Percentiles rank a stretch among this genome's conserved stretches.
These are phyloP conservation scores for Phytophthora crassamura DNA, from an alignment of 352 stramenopile genomes.

Conservation along the genomic window DNA sequence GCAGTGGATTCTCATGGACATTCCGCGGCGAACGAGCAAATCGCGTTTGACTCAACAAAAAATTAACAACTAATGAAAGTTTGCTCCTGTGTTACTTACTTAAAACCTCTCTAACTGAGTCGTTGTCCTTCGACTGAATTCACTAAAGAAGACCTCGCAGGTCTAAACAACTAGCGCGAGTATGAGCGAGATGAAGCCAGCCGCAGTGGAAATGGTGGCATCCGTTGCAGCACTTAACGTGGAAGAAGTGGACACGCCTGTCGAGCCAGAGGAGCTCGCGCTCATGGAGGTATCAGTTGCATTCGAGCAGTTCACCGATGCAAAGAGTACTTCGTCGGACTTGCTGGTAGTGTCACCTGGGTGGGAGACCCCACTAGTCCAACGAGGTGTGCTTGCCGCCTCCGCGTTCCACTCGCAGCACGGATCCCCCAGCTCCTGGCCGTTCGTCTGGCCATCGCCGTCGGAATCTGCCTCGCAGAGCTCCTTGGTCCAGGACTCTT, in stretches of 20 bases:
- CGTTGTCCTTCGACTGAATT: too few relatives aligned
- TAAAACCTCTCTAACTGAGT: too few relatives aligned
- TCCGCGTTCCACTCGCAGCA: slow-evolving; percentile 30
- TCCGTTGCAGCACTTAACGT: neutral
- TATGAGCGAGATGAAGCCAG: slow-evolving; percentile 7
- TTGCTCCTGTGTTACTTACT: too few relatives aligned
- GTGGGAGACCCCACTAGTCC: slow-evolving; percentile 32
- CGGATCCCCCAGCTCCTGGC: slow-evolving; percentile 38
- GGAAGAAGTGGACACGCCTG: slow-evolving; percentile 1
- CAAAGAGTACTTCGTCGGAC: slow-evolving; percentile 19
- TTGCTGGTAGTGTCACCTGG: slow-evolving; percentile 26
- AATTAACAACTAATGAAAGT: too few relatives aligned
- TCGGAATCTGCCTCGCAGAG: slow-evolving; percentile 38
- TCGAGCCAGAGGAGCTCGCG: slow-evolving; percentile 1
- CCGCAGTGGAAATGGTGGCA: neutral
- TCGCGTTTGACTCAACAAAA: slow-evolving; percentile 13
- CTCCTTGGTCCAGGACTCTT: slow-evolving; percentile 29
- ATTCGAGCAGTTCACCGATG: slow-evolving; percentile 22
- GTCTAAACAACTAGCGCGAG: slow-evolving; percentile 2
- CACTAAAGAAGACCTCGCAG: too few relatives aligned
- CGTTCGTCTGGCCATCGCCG: slow-evolving; percentile 39
- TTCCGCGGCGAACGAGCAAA: neutral
- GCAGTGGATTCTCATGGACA: slow-evolving; percentile 8
- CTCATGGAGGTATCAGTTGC: neutral
- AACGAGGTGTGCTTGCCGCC: slow-evolving; percentile 13